These are phyloP conservation scores for Luffa acutangula DNA, from an alignment of 306 rosid species.

Conservation along the genomic window DNA sequence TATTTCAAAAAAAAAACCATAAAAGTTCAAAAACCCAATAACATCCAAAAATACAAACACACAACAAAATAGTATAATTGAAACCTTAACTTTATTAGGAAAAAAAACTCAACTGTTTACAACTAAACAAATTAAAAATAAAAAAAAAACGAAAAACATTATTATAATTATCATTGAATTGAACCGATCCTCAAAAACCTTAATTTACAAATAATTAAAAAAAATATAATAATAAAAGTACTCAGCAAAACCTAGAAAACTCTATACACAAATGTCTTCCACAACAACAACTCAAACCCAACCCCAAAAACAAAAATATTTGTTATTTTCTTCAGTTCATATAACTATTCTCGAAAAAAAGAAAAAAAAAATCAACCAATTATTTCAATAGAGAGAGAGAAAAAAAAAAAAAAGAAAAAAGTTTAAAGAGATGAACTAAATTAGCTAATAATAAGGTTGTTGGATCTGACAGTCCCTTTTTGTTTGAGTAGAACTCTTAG, in stretches of 20 bases:
- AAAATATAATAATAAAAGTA: background rate
- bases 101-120: too few relatives aligned
- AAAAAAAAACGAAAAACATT: too few relatives aligned
- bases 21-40: too few relatives aligned
- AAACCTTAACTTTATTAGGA: too few relatives aligned
- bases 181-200: background rate
- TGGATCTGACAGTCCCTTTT: slow-evolving; percentile 26
- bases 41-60: too few relatives aligned
- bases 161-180: background rate
- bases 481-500: slow-evolving; percentile 36
- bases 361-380: background rate
- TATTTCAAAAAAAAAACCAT: too few relatives aligned
- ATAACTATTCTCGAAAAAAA: background rate
- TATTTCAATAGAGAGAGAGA: background rate
- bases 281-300: background rate
- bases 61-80: too few relatives aligned
- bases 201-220: background rate
- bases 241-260: background rate
- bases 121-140: too few relatives aligned
- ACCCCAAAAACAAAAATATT: background rate
- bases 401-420: background rate
- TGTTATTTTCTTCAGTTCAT: background rate
- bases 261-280: background rate
- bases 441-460: slow-evolving; percentile 25
- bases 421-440: background rate